A percentile compares a stretch with the other conserved stretches of the same genome.
Conservation (phyloP, 208 protist genomes). For the Acanthamoeba sp. region DNA sequence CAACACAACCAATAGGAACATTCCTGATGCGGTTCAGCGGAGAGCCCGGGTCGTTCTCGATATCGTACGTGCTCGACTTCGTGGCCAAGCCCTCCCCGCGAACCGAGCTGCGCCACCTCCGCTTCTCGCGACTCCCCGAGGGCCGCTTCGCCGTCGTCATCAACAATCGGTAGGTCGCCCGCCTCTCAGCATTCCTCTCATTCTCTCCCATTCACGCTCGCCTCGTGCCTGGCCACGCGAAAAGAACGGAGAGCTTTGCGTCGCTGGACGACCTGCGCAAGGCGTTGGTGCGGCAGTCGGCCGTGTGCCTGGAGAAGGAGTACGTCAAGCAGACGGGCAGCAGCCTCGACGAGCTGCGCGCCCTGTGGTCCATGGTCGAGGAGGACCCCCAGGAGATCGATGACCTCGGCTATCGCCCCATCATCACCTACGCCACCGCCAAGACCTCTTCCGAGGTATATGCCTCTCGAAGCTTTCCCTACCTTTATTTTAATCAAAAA, state of each 20-base stretch:
- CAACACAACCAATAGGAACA: not conserved
- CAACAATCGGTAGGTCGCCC: not conserved
- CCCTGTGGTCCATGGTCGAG: not conserved
- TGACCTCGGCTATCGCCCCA: not conserved
- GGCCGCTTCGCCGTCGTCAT: not conserved
- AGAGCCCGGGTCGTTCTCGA: not conserved
- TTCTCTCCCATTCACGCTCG: too few relatives aligned
- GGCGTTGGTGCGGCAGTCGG: not conserved
- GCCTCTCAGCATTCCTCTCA: too few relatives aligned
- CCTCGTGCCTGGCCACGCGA: too few relatives aligned
- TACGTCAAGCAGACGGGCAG: not conserved
- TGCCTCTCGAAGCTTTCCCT: too few relatives aligned
- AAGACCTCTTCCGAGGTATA: not conserved
- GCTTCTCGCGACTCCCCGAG: not conserved
- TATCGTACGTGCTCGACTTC: not conserved
- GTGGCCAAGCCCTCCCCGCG: not conserved
- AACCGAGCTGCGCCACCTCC: not conserved
- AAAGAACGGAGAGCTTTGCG: not conserved
- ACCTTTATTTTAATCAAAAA: too few relatives aligned
- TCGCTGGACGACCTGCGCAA: not conserved
- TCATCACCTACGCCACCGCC: not conserved
- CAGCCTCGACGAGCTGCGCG: not conserved
- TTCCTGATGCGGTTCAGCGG: not conserved
- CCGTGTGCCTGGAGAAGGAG: not conserved
- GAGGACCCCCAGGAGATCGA: not conserved